Evolutionary conservation across 352 stramenopile genomes (phyloP).

Genomic region (Phytophthora ramorum): DNA sequence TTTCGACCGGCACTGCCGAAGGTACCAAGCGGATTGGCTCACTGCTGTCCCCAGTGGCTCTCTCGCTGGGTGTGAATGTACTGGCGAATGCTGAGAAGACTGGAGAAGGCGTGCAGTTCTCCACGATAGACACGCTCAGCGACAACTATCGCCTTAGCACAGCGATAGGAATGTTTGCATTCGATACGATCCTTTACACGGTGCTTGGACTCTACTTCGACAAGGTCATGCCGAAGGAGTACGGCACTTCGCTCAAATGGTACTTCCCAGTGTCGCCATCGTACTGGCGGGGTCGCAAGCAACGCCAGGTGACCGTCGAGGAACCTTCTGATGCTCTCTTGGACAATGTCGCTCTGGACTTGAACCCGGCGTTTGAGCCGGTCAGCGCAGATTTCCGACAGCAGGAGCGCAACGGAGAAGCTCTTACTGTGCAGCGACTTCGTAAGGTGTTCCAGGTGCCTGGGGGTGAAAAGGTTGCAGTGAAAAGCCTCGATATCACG

Average conservation of each 20-base stretch:
- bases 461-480: constrained; percentile 85
- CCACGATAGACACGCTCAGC: constrained; percentile 20
- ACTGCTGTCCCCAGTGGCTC: constrained; percentile 60
- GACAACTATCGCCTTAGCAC: constrained; percentile 68
- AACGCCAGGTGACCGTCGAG: background rate
- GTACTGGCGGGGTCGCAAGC: constrained; percentile 29
- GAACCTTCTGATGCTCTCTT: constrained; percentile 6
- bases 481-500: constrained; percentile 84
- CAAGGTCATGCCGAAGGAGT: constrained; percentile 88
- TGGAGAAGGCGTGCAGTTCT: constrained; percentile 29
- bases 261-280: constrained; percentile 87
- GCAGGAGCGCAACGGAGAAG: constrained; percentile 58
- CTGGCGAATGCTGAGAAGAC: constrained; percentile 56
- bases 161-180: constrained; percentile 69
- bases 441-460: constrained; percentile 83
- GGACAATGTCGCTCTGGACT: constrained; percentile 43
- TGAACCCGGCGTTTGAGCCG: constrained; percentile 57
- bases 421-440: constrained; percentile 60
- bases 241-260: constrained; percentile 87
- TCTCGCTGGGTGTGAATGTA: constrained; percentile 73
- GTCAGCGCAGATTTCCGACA: constrained; percentile 46
- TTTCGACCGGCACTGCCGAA: constrained; percentile 25
- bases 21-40: constrained; percentile 12
- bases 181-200: constrained; percentile 84
- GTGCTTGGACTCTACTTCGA: constrained; percentile 91